Evolutionary conservation across 2,329 filamentous ascomycete genomes (phyloP).

Genomic region (Aspergillus carbonarius): DNA sequence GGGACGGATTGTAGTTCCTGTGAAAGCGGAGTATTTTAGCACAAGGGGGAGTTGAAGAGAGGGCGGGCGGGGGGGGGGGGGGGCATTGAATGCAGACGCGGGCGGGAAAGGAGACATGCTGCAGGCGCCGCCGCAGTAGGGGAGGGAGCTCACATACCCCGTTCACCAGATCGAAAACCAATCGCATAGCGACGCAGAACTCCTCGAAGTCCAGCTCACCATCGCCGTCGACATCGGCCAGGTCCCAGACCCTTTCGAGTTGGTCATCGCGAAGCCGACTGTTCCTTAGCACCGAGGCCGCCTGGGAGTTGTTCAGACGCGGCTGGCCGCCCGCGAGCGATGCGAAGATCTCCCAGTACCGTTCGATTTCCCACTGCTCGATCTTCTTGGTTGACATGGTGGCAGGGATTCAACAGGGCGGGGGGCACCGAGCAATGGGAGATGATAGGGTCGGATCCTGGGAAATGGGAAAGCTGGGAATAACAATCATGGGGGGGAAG

Average conservation of each 20-base stretch:
- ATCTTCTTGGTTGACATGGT: conserved; percentile 53
- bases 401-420: conserved; percentile 2
- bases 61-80: background rate
- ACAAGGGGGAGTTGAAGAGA: background rate
- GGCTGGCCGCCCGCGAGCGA: conserved; percentile 64
- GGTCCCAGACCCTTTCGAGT: conserved; percentile 95
- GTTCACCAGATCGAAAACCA: conserved; percentile 97
- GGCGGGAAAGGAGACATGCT: conserved; percentile 3
- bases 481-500: background rate
- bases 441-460: background rate
- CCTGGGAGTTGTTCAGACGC: conserved; percentile 67
- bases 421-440: conserved; percentile 15
- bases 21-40: conserved; percentile 6
- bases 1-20: conserved; percentile 93
- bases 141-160: conserved; percentile 60
- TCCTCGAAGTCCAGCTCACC: conserved; percentile 98
- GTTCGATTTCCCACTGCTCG: conserved; percentile 72
- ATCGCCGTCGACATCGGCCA: conserved; percentile 95
- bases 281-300: conserved; percentile 71
- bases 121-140: background rate
- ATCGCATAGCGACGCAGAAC: conserved; percentile 97
- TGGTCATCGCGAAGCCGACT: conserved; percentile 73
- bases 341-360: conserved; percentile 78
- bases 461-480: background rate
- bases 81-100: background rate